Percentiles rank a stretch among this genome's conserved stretches.
These are phyloP conservation scores for Aspergillus caelatus DNA, from an alignment of 2,329 filamentous ascomycete genomes.

Conservation along the genomic window DNA sequence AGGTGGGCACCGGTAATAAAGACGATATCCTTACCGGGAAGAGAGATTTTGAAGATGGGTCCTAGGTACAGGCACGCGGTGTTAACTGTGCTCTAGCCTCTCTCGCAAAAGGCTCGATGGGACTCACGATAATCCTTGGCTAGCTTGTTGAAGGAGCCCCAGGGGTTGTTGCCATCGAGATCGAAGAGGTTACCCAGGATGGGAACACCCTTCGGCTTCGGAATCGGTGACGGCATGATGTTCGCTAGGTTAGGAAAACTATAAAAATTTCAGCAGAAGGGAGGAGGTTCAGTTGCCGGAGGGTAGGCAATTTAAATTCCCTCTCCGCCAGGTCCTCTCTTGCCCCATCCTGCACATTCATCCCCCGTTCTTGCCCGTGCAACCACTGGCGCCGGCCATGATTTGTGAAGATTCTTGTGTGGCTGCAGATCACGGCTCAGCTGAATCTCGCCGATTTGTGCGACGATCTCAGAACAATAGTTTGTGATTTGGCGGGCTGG, in stretches of 20 bases:
- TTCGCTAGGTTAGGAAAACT: background rate
- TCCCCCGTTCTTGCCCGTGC: conserved; percentile 12
- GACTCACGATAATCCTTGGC: conserved; percentile 51
- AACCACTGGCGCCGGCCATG: conserved; percentile 7
- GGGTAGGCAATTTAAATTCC: conserved; percentile 9
- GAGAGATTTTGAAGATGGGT: conserved; percentile 61
- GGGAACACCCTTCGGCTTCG: conserved; percentile 54
- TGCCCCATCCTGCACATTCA: conserved; percentile 4
- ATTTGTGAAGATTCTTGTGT: conserved; percentile 13
- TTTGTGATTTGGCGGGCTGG: background rate
- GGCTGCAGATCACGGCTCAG: conserved; percentile 21
- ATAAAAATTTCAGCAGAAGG: background rate
- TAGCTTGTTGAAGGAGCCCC: conserved; percentile 53
- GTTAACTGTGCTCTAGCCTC: background rate
- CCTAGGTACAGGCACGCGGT: conserved; percentile 41
- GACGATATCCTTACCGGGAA: conserved; percentile 50
- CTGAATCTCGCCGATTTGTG: conserved; percentile 19
- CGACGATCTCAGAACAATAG: background rate
- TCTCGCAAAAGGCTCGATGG: background rate
- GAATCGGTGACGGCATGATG: conserved; percentile 52
- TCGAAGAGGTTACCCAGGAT: conserved; percentile 57
- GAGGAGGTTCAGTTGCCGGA: background rate
- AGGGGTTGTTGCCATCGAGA: conserved; percentile 53
- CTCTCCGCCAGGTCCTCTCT: background rate
- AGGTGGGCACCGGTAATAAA: conserved; percentile 59